Percentiles rank a stretch among this genome's conserved stretches.
These are phyloP conservation scores for Venturia oleaginea DNA, from an alignment of 2,329 filamentous ascomycete genomes.

Conservation along the genomic window DNA sequence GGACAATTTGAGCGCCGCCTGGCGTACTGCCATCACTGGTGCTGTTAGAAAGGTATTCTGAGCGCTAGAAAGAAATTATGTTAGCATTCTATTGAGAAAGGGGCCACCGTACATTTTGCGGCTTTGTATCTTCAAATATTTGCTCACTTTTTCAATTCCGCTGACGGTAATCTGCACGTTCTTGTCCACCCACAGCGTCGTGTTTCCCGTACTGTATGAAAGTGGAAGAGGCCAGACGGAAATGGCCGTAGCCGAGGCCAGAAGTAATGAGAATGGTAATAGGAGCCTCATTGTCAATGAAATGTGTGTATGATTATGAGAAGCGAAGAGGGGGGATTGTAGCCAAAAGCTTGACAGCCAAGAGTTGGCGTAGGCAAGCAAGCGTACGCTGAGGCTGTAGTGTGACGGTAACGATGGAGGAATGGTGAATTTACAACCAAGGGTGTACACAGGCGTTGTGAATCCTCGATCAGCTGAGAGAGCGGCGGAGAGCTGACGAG, in stretches of 20 bases:
- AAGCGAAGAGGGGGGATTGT: background rate
- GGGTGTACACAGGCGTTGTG: no score
- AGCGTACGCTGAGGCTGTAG: background rate
- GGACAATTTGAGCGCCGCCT: slow-evolving; percentile 30
- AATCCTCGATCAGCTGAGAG: background rate
- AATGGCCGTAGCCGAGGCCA: slow-evolving; percentile 18
- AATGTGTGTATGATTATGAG: background rate
- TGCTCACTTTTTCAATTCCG: slow-evolving; percentile 18
- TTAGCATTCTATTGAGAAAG: background rate
- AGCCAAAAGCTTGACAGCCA: background rate
- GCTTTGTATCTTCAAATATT: background rate
- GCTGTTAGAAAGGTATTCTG: background rate
- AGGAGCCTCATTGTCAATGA: background rate
- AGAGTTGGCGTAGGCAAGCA: background rate
- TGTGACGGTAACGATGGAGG: background rate
- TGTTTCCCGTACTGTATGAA: slow-evolving; percentile 29
- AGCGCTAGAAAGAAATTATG: background rate
- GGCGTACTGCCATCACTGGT: background rate
- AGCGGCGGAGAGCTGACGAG: background rate
- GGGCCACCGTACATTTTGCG: background rate
- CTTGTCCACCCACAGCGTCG: slow-evolving; percentile 31
- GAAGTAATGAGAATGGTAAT: background rate
- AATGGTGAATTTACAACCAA: background rate
- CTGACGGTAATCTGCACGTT: slow-evolving; percentile 31
- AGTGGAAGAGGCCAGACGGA: slow-evolving; percentile 37